Evolutionary conservation across 768 basidiomycete species (phyloP), one percentile per base, ranked within the genome.

Genomic region (Krasilnikovozyma curviuscula): DNA sequence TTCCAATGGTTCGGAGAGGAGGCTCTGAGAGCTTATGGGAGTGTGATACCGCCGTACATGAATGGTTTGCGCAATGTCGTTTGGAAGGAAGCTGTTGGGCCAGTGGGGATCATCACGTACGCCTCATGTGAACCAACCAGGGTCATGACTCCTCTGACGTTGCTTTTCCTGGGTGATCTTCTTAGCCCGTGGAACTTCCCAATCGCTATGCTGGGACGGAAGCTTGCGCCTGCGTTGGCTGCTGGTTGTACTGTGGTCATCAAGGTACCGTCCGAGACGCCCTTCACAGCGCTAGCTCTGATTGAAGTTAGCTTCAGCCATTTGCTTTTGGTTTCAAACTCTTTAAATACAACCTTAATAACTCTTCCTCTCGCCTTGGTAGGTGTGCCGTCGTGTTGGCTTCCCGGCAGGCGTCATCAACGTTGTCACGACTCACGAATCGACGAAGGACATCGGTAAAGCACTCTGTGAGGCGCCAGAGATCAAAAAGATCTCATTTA

Each of bases 161-260:
- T n/a, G n/a, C n/a, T n/a, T n/a, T n/a, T n/a, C n/a, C n/a, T n/a
- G n/a, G n/a, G n/a, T n/a, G n/a, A n/a, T n/a, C n/a, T n/a, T n/a
- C n/a, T n/a, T n/a, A n/a, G n/a, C n/a, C n/a, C n/a, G n/a, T n/a
- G n/a, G n/a, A n/a, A n/a, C n/a, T n/a, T n/a, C n/a, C n/a, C n/a
- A n/a, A n/a, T n/a, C n/a, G n/a, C n/a, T n/a, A n/a, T n/a, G n/a
- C n/a, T n/a, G n/a, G n/a, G n/a, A n/a, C 48, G 67, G 39, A 66
- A 65, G 55, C 49, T 64, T 35, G 61, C 57, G 13, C 66, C 64
- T 8, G 63, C 58, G 23, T 52, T 49, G 19, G 54, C 55, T 46
- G 86, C 86, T 14, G 93, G 93, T 18, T 95, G 91, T 62, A 93
- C 91, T 0, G n/a, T n/a, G n/a, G 73, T 78, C 0, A 86, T 98